These are phyloP conservation scores for Coemansia sp. DNA, from an alignment of 192 early-diverging fungal species.

Conservation along the genomic window DNA sequence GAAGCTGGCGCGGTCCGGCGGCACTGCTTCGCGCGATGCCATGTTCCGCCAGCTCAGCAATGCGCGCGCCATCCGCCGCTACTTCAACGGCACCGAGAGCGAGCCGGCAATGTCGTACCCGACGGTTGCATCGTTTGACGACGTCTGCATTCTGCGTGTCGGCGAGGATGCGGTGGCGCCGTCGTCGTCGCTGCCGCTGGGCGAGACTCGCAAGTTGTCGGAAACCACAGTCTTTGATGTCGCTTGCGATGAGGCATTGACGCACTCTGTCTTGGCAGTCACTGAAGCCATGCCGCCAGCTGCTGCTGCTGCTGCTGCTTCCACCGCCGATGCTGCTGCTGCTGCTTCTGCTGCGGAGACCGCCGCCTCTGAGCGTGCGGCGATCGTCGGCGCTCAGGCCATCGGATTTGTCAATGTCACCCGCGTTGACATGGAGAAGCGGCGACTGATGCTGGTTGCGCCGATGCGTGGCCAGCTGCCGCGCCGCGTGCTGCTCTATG, in stretches of 20 bases:
- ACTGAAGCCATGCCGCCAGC: slow-evolving; percentile 60
- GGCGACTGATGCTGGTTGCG: slow-evolving; percentile 79
- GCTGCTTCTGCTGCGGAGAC: slow-evolving; percentile 27
- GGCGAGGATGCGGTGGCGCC: slow-evolving; percentile 72
- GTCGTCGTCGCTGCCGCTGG: slow-evolving; percentile 87
- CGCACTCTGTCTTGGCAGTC: slow-evolving; percentile 86
- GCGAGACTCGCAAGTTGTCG: slow-evolving; percentile 71
- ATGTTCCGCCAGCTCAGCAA: slow-evolving; percentile 67
- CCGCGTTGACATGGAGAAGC: slow-evolving; percentile 75
- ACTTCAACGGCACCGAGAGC: slow-evolving; percentile 89
- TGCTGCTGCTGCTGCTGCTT: background rate
- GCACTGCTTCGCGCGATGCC: slow-evolving; percentile 86
- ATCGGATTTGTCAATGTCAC: slow-evolving; percentile 44
- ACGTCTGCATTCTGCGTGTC: slow-evolving; percentile 74
- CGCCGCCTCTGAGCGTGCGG: slow-evolving; percentile 54
- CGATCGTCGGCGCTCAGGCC: slow-evolving; percentile 80
- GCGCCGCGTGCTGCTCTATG: slow-evolving; percentile 79
- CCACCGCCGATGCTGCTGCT: slow-evolving; percentile 19
- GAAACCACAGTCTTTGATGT: slow-evolving; percentile 81
- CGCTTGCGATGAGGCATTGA: slow-evolving; percentile 73
- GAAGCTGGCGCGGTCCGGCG: slow-evolving; percentile 91
- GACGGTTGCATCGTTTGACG: slow-evolving; percentile 73
- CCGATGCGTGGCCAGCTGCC: slow-evolving; percentile 88
- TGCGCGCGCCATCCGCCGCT: slow-evolving; percentile 76
- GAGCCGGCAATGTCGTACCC: slow-evolving; percentile 81